A percentile compares a stretch with the other conserved stretches of the same genome.
These are phyloP conservation scores for Fonsecaea pugnacius DNA, from an alignment of 2,329 filamentous ascomycete species.

Conservation along the genomic window DNA sequence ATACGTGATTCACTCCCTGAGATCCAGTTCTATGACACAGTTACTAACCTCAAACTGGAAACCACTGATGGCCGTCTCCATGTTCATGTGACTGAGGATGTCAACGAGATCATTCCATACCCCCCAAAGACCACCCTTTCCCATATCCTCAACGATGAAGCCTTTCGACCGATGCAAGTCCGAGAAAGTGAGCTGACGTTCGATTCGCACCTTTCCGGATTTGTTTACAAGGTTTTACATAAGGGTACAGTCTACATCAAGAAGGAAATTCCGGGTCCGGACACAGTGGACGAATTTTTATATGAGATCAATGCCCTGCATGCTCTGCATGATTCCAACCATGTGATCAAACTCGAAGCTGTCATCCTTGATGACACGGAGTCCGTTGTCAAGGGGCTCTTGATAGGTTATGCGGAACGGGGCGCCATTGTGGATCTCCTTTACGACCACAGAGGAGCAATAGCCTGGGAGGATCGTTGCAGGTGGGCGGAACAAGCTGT, in stretches of 20 bases:
- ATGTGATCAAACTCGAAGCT: conserved; percentile 84
- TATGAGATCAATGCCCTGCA: conserved; percentile 97
- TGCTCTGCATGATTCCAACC: conserved; percentile 70
- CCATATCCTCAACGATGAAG: conserved; percentile 61
- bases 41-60: conserved; percentile 92
- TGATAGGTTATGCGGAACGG: conserved; percentile 84
- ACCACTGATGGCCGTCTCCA: conserved; percentile 86
- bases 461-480: conserved; percentile 74
- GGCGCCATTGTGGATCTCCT: conserved; percentile 90
- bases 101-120: conserved; percentile 91
- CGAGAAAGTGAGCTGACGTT: conserved; percentile 78
- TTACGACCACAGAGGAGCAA: conserved; percentile 70
- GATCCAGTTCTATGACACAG: conserved; percentile 94
- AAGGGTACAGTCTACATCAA: conserved; percentile 77
- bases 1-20: conserved; percentile 90
- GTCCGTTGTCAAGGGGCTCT: conserved; percentile 78
- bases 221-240: conserved; percentile 89
- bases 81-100: conserved; percentile 96
- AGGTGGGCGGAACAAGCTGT: conserved; percentile 93
- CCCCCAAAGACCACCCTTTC: conserved; percentile 73
- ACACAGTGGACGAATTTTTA: conserved; percentile 93
- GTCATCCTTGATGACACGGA: conserved; percentile 80
- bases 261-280: conserved; percentile 95
- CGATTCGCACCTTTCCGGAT: conserved; percentile 91
- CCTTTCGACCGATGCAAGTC: conserved; percentile 59